These are phyloP conservation scores for Zymoseptoria tritici DNA, from an alignment of 2,329 filamentous ascomycete genomes.

Conservation along the genomic window DNA sequence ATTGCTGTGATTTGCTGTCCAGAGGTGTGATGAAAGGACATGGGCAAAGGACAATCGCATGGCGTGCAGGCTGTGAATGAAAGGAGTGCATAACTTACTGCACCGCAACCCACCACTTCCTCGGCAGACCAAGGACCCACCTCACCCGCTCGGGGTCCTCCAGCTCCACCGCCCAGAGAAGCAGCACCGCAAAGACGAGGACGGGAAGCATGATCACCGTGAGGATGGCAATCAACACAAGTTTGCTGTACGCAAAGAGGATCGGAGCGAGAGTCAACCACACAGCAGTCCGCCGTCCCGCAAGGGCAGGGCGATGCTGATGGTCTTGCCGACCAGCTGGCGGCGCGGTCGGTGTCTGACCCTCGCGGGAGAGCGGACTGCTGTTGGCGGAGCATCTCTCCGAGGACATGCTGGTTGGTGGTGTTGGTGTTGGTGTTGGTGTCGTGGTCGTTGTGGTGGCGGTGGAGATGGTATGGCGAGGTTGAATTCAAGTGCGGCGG, in stretches of 20 bases:
- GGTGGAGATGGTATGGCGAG: background rate
- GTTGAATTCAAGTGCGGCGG: background rate
- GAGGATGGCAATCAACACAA: background rate
- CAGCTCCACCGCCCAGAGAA: background rate
- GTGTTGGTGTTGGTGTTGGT: background rate
- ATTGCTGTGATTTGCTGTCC: background rate
- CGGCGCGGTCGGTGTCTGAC: background rate
- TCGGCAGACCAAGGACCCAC: background rate
- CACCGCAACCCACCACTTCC: background rate
- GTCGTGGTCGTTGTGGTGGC: background rate
- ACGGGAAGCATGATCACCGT: background rate
- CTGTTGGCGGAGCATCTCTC: background rate
- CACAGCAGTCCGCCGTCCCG: background rate
- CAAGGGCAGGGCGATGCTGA: background rate
- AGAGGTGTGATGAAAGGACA: background rate
- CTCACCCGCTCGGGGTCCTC: background rate
- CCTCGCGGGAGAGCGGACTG: background rate
- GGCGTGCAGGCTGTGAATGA: background rate
- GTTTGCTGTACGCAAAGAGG: background rate
- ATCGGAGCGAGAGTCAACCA: background rate
- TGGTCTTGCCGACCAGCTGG: background rate
- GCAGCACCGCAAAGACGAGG: background rate
- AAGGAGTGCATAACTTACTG: background rate
- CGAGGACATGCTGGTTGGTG: background rate
- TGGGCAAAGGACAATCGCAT: background rate